Conservation (phyloP, 768 basidiomycete genomes). For the Termitomyces titanicus region DNA sequence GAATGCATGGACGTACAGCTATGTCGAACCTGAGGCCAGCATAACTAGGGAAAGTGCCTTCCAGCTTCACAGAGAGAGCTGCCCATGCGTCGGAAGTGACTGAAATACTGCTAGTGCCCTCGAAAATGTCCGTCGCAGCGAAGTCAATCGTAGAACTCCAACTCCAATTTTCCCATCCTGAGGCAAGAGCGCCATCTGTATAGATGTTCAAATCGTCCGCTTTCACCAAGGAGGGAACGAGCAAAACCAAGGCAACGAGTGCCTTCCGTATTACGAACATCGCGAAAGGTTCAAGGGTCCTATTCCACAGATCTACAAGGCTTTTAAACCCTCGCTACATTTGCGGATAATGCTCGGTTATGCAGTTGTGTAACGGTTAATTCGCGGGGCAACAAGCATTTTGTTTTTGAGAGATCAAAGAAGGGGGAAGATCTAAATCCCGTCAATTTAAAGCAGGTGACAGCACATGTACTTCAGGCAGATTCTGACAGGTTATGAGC, state of each 20-base stretch:
- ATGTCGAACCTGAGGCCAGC: slow-evolving; percentile 51
- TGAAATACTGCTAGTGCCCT: slow-evolving; percentile 40
- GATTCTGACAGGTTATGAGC: slow-evolving; percentile 1
- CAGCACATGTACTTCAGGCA: neutral
- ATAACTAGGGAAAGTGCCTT: slow-evolving; percentile 36
- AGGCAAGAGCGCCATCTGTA: slow-evolving; percentile 35
- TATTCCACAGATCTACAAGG: neutral
- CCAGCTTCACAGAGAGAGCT: slow-evolving; percentile 45
- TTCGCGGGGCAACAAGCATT: slow-evolving; percentile 6
- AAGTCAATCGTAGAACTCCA: slow-evolving; percentile 43
- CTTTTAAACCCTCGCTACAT: slow-evolving; percentile 3
- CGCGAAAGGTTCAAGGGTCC: neutral
- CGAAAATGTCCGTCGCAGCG: slow-evolving; percentile 39
- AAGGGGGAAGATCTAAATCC: neutral
- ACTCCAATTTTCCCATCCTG: slow-evolving; percentile 51
- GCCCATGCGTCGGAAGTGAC: slow-evolving; percentile 39
- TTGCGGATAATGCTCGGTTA: slow-evolving; percentile 12
- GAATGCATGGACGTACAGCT: slow-evolving; percentile 28
- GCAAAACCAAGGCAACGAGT: slow-evolving; percentile 14
- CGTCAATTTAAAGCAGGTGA: slow-evolving; percentile 3
- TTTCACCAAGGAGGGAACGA: slow-evolving; percentile 17
- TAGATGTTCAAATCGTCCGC: slow-evolving; percentile 39
- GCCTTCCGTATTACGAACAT: slow-evolving; percentile 8
- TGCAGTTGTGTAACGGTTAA: slow-evolving; percentile 7
- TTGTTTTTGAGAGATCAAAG: neutral